These are phyloP conservation scores for Coffea eugenioides DNA, from an alignment of 257 asterid genomes.

Conservation along the genomic window DNA sequence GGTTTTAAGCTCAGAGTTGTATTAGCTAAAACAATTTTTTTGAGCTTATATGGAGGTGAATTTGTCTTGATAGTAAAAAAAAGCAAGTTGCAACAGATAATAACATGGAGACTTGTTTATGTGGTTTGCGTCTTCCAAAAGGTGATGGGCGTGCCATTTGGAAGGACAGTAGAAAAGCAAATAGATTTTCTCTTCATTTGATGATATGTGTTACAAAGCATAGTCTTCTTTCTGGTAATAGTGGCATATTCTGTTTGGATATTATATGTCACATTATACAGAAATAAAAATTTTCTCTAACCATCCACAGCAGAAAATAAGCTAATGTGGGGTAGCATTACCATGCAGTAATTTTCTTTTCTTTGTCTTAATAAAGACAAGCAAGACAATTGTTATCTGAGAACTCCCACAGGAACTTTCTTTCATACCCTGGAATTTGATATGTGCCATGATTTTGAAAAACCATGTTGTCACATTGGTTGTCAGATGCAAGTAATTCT, in stretches of 20 bases:
- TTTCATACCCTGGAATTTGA: background rate
- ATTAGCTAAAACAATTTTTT: background rate
- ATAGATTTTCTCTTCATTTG: background rate
- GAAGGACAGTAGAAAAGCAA: background rate
- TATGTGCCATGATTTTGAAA: background rate
- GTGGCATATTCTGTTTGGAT: background rate
- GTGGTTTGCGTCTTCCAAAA: background rate
- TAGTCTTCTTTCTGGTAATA: background rate
- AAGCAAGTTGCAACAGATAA: background rate
- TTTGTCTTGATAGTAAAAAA: background rate
- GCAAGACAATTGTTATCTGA: background rate
- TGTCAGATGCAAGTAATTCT: background rate
- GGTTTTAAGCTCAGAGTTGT: background rate
- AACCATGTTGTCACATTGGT: background rate
- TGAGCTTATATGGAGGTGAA: background rate
- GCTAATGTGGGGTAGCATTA: background rate
- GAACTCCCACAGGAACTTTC: background rate
- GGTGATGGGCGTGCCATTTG: background rate
- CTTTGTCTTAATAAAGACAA: background rate
- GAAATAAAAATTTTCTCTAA: background rate
- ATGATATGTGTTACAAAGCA: background rate
- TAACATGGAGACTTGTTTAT: background rate
- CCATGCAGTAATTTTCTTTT: background rate
- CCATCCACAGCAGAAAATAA: background rate
- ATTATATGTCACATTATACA: background rate